Base-by-base conservation (phyloP, 2,329 filamentous ascomycete species). In the Aspergillus ibericus region DNA sequence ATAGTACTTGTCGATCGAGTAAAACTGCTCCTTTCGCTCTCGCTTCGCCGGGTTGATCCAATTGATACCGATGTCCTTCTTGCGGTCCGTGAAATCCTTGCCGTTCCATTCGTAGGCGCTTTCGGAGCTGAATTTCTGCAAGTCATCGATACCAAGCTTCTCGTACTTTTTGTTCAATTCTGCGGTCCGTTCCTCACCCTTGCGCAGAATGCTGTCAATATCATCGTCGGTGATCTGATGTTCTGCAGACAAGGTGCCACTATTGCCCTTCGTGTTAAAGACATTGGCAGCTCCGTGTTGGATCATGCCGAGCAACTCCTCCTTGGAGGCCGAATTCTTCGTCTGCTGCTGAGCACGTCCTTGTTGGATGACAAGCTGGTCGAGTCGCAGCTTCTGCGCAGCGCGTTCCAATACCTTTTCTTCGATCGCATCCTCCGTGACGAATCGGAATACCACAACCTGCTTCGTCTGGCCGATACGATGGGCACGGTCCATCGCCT, bases 21-120 rank as follows among this genome's bases (percentile, higher is more conserved):
- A 99, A 5, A 92, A 92, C 73, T 97, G 92, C 72, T 98, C 93
- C 76, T 98, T 99, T 70, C 95, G 91, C 79, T 99, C 96, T 76
- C 95, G 93, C 82, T 99, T 99, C 15, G 93, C 88, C 2, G 95
- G 96, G 69, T 99, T 96, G 79, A 99, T 99, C 96, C 96, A 99
- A 70, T 83, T 93, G 64, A 97, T 85, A 50, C 91, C 92, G 63
- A 97, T 91, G 51, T 96, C 92, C 75, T 96, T 96, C 79, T 96
- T 96, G 72, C 88, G 86, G 59, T 90, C 91, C 54, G 92, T 91
- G 74, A 99, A 99, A 69, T 93, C 93, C 77, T 98, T 89, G 48
- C 95, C 95, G 64, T 99, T 99, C 96, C 96, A 99, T 72, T 98
- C 95, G 70, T 99, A 99, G 0, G 96, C 93, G 55, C 92, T 96